A percentile compares a stretch with the other conserved stretches of the same genome.
Conservation (phyloP, 768 basidiomycete genomes). For the Amanita phalloides region DNA sequence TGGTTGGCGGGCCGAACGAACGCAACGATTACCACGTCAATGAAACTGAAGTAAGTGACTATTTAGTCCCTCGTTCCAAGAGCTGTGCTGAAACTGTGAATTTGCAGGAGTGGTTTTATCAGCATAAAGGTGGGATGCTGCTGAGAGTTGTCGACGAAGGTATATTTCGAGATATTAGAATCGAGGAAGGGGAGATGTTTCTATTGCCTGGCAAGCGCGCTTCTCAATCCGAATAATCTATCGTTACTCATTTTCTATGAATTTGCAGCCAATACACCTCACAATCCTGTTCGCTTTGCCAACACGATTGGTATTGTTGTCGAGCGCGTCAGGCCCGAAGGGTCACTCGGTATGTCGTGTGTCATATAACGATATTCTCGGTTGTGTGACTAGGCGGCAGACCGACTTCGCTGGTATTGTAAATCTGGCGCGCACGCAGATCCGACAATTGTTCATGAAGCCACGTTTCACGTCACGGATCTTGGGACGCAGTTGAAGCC, state of each 20-base stretch:
- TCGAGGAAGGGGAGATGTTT: constrained; percentile 97
- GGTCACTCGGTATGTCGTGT: constrained; percentile 50
- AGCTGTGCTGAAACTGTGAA: background rate
- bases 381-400: constrained; percentile 24
- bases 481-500: constrained; percentile 92
- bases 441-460: constrained; percentile 40
- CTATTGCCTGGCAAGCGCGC: constrained; percentile 66
- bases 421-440: constrained; percentile 41
- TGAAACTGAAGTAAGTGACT: constrained; percentile 67
- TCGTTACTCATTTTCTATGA: background rate
- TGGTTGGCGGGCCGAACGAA: constrained; percentile 90
- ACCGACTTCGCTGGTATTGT: constrained; percentile 92
- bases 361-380: background rate
- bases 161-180: constrained; percentile 73
- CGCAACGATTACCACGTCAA: constrained; percentile 93
- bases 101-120: constrained; percentile 94
- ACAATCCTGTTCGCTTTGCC: constrained; percentile 87
- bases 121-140: constrained; percentile 89
- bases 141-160: constrained; percentile 78
- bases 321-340: constrained; percentile 74
- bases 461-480: constrained; percentile 79
- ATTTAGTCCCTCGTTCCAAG: background rate
- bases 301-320: constrained; percentile 89
- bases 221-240: background rate
- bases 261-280: constrained; percentile 78